Evolutionary conservation across 192 early-diverging fungal species (phyloP), one percentile per base, ranked within the genome.

Genomic region (Umbelopsis vinacea): DNA sequence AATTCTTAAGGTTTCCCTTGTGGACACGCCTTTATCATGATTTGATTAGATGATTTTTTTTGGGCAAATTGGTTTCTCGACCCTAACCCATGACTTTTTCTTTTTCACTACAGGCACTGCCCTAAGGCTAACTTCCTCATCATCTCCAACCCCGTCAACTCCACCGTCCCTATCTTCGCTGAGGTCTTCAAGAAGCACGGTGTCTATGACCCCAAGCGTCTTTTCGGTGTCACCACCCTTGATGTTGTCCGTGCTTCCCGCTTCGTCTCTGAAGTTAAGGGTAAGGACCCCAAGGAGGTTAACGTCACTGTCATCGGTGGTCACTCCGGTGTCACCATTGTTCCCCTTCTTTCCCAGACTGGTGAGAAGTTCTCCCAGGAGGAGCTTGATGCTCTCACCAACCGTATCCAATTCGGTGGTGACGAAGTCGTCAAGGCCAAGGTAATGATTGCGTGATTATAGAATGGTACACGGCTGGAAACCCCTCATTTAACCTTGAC

Each of bases 391-490:
- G 88, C 85, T 37, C 87, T 98, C 71, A 98, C 97, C 68, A 76
- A 96, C 77, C 95, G 95, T 78, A 98, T 98, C 81, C 97, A 98
- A 86, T 97, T 91, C 79, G 97, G 94, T 77, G 97, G 97, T 77
- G 97, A 98, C 78, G 97, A 98, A 83, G 97, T 98, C 38, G 95
- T 98, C 78, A 93, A 96, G 90, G 97, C 97, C 77, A 98, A 98
- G 91, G 89, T 63, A 63, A 63, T 43, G 11, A 11, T 4, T 43
- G 33, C 7, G 17, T 2, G 15, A 63, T 29, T 3, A 60, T 35
- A 11, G 11, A 35, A 35, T n/a, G n/a, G n/a, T n/a, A n/a, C n/a
- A n/a, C n/a, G 3, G 29, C 29, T 29, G 29, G 29, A 29, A 29
- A 1, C 29, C 29, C 29, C 15, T 6, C 8, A 14, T 14, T 63